Evolutionary conservation across 2,329 filamentous ascomycete species (phyloP).

Genomic region (Aspergillus bombycis): DNA sequence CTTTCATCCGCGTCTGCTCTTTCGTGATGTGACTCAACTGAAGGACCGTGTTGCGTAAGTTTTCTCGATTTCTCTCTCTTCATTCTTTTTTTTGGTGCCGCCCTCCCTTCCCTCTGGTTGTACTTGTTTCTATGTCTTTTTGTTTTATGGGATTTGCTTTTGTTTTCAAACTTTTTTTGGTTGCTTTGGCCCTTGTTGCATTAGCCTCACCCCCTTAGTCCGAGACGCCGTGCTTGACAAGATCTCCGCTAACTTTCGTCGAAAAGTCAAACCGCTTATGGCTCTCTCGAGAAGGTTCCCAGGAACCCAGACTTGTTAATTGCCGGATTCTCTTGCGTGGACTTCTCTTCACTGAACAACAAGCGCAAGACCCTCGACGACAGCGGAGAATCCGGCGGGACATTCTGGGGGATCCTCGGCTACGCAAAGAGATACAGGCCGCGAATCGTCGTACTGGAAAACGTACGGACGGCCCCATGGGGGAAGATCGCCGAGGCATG

Average conservation of each 20-base stretch:
- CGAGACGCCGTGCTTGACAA: not conserved
- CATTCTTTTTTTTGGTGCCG: not conserved
- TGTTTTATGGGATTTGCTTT: constrained; percentile 3
- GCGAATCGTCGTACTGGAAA: constrained; percentile 70
- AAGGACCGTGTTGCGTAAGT: constrained; percentile 53
- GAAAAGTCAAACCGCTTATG: constrained; percentile 67
- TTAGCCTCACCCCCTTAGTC: not conserved
- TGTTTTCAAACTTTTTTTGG: not conserved
- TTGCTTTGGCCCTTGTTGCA: no score
- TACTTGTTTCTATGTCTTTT: not conserved
- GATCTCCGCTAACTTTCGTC: not conserved
- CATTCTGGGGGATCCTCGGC: constrained; percentile 63
- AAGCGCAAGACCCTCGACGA: constrained; percentile 55
- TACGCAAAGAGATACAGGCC: constrained; percentile 63
- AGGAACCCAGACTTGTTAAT: constrained; percentile 65
- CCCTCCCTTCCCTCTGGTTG: not conserved
- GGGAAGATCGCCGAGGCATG: constrained; percentile 50
- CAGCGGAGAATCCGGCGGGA: constrained; percentile 67
- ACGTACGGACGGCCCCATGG: constrained; percentile 68
- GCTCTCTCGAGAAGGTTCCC: constrained; percentile 61
- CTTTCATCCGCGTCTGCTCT: constrained; percentile 56
- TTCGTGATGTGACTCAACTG: constrained; percentile 63
- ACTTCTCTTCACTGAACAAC: constrained; percentile 70
- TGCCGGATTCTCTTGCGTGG: constrained; percentile 75
- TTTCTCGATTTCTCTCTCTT: not conserved